Evolutionary conservation across 176 grass and related monocot genomes (phyloP), one percentile per base, ranked within the genome.

Genomic region (Chrysopogon serrulatus): DNA sequence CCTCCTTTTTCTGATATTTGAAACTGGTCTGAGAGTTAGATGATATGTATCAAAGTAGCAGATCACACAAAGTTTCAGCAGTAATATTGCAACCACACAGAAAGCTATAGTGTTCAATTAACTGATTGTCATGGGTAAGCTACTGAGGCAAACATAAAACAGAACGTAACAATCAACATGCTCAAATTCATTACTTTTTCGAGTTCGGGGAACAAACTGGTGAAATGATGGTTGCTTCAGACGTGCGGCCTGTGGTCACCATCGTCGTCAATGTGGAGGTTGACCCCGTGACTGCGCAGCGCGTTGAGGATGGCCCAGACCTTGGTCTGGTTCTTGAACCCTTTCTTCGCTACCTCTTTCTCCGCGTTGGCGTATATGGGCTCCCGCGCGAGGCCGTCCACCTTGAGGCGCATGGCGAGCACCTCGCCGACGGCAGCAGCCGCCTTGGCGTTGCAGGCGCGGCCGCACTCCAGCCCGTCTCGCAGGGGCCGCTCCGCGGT

Each of bases 341-440:
- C 93, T 86, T 98, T 98, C 79, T 95, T 95, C 87, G 88, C 87
- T 36, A 95, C 61, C 91, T 98, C 96, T 83, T 93, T 98, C 43
- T 82, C 16, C 31, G 92, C 85, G 63, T 51, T 62, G 12, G 90
- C 92, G 72, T 95, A 84, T 40, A 98, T 95, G 65, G 92, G 93
- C 70, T 95, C 93, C 19, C 17, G 39, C 0, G 91, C 88, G 7
- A 98, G 93, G 27, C 91, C 96, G 21, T 95, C 91, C 16, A 98
- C 96, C 79, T 89, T 91, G 67, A 98, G 84, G 19, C 93, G 90
- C 91, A 95, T 88, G 65, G 93, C 93, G 39, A 98, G 92, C 31
- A 98, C 95, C 79, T 98, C 96, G 3, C 87, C 96, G 0, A 92
- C 91, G 1, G 87, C 89, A 0, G 89, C 93, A 1, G 96, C 93